A percentile compares a stretch with the other conserved stretches of the same genome.
phyloP scores from a whole-genome alignment of 2,329 filamentous ascomycete genomes.

The Xylariaceae sp. region DNA sequence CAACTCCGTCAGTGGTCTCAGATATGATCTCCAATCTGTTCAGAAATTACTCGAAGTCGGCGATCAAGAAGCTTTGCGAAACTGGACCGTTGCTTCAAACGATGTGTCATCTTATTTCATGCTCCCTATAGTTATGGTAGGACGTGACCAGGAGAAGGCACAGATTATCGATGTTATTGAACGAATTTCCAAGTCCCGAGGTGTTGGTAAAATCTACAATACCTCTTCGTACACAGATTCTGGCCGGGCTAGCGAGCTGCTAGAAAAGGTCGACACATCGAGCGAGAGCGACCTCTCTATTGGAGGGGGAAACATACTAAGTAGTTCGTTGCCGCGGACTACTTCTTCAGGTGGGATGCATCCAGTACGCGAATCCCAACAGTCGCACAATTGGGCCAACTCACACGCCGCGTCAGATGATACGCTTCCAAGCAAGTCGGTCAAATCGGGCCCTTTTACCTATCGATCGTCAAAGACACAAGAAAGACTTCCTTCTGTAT shows the following conservation, averaged over 20 bases:
- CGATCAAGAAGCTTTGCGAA: slow-evolving; percentile 63
- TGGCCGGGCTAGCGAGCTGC: slow-evolving; percentile 47
- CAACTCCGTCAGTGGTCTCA: slow-evolving; percentile 81
- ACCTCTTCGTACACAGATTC: slow-evolving; percentile 50
- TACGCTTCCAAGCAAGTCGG: slow-evolving; percentile 45
- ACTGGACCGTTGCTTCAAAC: slow-evolving; percentile 73
- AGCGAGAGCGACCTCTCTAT: slow-evolving; percentile 58
- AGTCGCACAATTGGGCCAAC: slow-evolving; percentile 35
- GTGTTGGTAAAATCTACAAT: slow-evolving; percentile 41
- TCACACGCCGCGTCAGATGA: slow-evolving; percentile 36
- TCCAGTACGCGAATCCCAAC: slow-evolving; percentile 39
- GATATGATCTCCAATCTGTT: slow-evolving; percentile 72
- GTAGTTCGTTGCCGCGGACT: slow-evolving; percentile 48
- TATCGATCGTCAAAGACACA: slow-evolving; percentile 42
- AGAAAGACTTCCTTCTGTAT: slow-evolving; percentile 51
- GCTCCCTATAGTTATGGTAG: slow-evolving; percentile 76
- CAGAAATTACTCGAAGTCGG: slow-evolving; percentile 72
- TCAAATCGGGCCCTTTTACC: slow-evolving; percentile 37
- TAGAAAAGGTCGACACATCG: slow-evolving; percentile 50
- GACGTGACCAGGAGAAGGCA: slow-evolving; percentile 67
- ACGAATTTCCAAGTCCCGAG: slow-evolving; percentile 65
- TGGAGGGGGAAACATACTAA: slow-evolving; percentile 48
- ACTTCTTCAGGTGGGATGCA: slow-evolving; percentile 40
- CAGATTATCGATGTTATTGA: slow-evolving; percentile 72
- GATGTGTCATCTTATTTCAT: slow-evolving; percentile 93